Conservation (phyloP, 2,329 filamentous ascomycete genomes). For the Hymenoscyphus infarciens region DNA sequence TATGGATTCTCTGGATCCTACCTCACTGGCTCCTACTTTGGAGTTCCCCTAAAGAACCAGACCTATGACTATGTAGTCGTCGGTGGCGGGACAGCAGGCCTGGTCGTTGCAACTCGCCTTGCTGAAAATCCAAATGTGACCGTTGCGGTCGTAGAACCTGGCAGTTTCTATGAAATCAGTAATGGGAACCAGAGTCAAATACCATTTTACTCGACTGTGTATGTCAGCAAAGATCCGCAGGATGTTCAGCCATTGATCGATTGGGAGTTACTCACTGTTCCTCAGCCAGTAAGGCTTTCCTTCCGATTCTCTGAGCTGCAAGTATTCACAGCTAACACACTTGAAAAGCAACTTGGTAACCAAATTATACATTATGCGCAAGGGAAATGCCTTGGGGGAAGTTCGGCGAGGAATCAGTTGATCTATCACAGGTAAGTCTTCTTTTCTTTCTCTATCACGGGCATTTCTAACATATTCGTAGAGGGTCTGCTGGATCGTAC, state of each 20-base stretch:
- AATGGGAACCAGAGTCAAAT: constrained; percentile 2
- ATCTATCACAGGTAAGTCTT: constrained; percentile 1
- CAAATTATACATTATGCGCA: constrained; percentile 1
- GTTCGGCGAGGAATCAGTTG: constrained; percentile 2
- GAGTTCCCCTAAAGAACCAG: neutral
- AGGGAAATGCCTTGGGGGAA: neutral
- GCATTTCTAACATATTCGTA: neutral
- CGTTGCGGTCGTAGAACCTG: constrained; percentile 27
- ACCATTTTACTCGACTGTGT: neutral
- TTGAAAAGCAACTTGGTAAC: neutral
- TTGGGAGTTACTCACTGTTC: neutral
- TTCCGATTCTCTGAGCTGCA: neutral
- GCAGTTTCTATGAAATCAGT: constrained; percentile 6
- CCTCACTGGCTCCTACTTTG: neutral
- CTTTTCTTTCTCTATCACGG: neutral
- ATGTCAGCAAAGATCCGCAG: neutral
- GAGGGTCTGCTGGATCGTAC: neutral
- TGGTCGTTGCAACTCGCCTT: constrained; percentile 25
- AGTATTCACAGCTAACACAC: neutral
- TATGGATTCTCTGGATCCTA: neutral
- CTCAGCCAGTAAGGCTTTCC: neutral
- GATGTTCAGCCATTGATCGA: constrained; percentile 4
- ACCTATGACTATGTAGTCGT: constrained; percentile 21
- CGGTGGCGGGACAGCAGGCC: constrained; percentile 21
- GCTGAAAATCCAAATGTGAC: constrained; percentile 17